Evolutionary conservation across 495 filamentous ascomycete species (phyloP).

Genomic region (Haplographium delicatum): DNA sequence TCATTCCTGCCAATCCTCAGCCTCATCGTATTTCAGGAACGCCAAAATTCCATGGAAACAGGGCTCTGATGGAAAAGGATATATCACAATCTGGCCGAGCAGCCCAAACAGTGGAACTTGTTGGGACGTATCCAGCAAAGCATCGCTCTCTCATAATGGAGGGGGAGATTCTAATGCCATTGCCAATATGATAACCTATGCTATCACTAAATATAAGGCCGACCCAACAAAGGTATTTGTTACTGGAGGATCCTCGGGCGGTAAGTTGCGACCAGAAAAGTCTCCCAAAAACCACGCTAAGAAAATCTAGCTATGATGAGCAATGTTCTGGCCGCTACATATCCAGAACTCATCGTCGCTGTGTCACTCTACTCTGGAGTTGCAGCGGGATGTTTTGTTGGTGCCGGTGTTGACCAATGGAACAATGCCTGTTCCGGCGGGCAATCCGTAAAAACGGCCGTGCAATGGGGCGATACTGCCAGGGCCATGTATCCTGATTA

Average conservation of each 20-base stretch:
- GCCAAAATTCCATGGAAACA: slow-evolving; percentile 38
- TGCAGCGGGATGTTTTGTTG: slow-evolving; percentile 52
- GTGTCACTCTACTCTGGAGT: slow-evolving; percentile 54
- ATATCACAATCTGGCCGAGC: slow-evolving; percentile 51
- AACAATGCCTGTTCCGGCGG: slow-evolving; percentile 40
- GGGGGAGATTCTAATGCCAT: slow-evolving; percentile 55
- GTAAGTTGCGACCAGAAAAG: slow-evolving; percentile 35
- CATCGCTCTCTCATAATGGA: slow-evolving; percentile 47
- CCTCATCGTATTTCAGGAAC: slow-evolving; percentile 41
- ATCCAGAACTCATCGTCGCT: slow-evolving; percentile 52
- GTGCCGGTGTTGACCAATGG: slow-evolving; percentile 40
- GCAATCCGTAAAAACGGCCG: slow-evolving; percentile 29
- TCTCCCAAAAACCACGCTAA: slow-evolving; percentile 6
- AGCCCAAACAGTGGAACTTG: slow-evolving; percentile 43
- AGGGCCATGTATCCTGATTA: slow-evolving; percentile 42
- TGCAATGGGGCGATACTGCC: slow-evolving; percentile 39
- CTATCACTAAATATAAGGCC: slow-evolving; percentile 41
- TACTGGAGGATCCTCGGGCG: slow-evolving; percentile 49
- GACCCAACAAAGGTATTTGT: slow-evolving; percentile 46
- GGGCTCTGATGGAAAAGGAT: slow-evolving; percentile 46
- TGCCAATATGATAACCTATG: slow-evolving; percentile 54
- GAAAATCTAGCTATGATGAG: slow-evolving; percentile 34
- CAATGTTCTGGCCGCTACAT: slow-evolving; percentile 53
- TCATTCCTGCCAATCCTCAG: slow-evolving; percentile 51
- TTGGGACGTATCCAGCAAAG: slow-evolving; percentile 55